These are phyloP conservation scores for Sergeia podlipaevii DNA, from an alignment of 208 protist genomes.

Conservation along the genomic window DNA sequence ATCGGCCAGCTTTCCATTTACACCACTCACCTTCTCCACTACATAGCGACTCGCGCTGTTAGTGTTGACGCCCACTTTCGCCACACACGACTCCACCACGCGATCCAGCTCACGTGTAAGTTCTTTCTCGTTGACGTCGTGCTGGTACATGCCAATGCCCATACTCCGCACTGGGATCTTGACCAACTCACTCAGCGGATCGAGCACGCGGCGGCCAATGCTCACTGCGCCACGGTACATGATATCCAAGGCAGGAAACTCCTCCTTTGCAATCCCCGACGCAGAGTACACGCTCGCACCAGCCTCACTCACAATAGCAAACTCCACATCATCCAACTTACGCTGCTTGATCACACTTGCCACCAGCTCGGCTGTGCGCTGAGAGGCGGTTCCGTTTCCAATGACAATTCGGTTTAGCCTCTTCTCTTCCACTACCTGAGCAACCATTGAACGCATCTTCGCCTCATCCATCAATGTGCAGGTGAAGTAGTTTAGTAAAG, in stretches of 20 bases:
- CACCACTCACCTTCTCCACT: slow-evolving; percentile 80
- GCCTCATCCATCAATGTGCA: slow-evolving; percentile 59
- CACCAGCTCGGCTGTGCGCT: slow-evolving; percentile 44
- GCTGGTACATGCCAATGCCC: slow-evolving; percentile 92
- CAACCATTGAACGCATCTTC: slow-evolving; percentile 60
- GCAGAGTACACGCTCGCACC: slow-evolving; percentile 86
- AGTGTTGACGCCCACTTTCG: slow-evolving; percentile 77
- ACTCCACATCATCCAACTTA: slow-evolving; percentile 49
- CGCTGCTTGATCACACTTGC: slow-evolving; percentile 44
- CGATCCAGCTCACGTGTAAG: slow-evolving; percentile 45
- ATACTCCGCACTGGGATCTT: slow-evolving; percentile 87
- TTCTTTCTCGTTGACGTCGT: slow-evolving; percentile 76
- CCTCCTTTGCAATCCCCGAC: slow-evolving; percentile 62
- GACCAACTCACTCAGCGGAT: slow-evolving; percentile 87
- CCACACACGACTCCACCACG: slow-evolving; percentile 75
- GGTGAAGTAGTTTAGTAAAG: slow-evolving; percentile 61
- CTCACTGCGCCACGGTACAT: slow-evolving; percentile 83
- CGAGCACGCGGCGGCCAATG: slow-evolving; percentile 86
- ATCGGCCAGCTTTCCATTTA: slow-evolving; percentile 60
- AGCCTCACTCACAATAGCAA: slow-evolving; percentile 80
- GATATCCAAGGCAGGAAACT: slow-evolving; percentile 67
- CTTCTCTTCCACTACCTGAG: slow-evolving; percentile 33
- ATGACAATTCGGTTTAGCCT: slow-evolving; percentile 80
- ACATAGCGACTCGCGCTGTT: slow-evolving; percentile 67
- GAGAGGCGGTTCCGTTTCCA: slow-evolving; percentile 82